Percentiles rank a stretch among this genome's conserved stretches.
These are phyloP conservation scores for Cercospora sp. DNA, from an alignment of 2,329 filamentous ascomycete genomes.

Conservation along the genomic window DNA sequence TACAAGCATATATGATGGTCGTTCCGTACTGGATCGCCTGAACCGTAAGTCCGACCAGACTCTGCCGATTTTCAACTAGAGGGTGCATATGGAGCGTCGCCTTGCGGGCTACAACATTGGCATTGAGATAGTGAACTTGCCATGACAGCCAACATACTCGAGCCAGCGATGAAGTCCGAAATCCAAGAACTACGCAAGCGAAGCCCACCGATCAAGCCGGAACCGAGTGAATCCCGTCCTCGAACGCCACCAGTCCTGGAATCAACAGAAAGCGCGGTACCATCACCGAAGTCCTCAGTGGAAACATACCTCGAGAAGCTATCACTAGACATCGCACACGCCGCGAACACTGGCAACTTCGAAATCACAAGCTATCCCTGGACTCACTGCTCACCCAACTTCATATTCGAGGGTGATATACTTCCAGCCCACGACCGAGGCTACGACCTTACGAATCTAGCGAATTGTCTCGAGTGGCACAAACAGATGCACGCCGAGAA, in stretches of 20 bases:
- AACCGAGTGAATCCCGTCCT: not conserved
- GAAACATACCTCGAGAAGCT: not conserved
- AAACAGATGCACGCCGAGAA: not conserved
- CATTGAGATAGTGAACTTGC: no score
- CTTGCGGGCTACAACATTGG: not conserved
- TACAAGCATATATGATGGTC: not conserved
- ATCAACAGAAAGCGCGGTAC: not conserved
- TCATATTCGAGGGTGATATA: slow-evolving; percentile 10
- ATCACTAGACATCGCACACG: slow-evolving; percentile 11
- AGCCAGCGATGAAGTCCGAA: not conserved
- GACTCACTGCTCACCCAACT: not conserved
- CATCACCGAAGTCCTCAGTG: not conserved
- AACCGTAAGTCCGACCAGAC: not conserved
- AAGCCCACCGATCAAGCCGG: not conserved
- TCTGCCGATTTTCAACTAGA: not conserved
- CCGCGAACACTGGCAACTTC: slow-evolving; percentile 18
- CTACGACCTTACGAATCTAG: not conserved
- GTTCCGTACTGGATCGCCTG: not conserved
- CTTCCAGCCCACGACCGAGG: not conserved
- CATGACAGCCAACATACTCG: not conserved
- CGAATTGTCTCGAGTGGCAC: not conserved
- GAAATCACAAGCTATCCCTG: slow-evolving; percentile 11
- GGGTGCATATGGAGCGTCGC: not conserved
- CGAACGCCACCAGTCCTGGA: not conserved
- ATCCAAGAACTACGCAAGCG: not conserved